Conservation (phyloP, 139 green algal genomes). For the Tetraselmis striata region DNA sequence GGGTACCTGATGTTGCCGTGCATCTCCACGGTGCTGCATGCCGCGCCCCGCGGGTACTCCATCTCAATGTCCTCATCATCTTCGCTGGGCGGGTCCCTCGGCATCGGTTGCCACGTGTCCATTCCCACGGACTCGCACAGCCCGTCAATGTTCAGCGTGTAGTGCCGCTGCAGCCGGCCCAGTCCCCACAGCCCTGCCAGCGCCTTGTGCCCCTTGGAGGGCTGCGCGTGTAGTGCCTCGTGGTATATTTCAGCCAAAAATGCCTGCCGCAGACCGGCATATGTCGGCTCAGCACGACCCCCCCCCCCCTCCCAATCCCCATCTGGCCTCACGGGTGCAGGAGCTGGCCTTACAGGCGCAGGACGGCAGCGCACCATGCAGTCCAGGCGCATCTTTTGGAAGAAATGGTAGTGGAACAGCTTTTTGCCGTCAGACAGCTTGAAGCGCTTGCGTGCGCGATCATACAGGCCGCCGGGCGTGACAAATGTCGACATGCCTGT, state of each 20-base stretch:
- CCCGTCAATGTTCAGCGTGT: conserved; percentile 92
- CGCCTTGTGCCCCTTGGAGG: conserved; percentile 43
- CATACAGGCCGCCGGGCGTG: conserved; percentile 78
- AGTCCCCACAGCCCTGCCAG: conserved; percentile 38
- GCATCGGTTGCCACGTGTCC: conserved; percentile 67
- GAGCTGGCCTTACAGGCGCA: no score
- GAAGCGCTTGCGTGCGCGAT: conserved; percentile 64
- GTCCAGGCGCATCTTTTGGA: conserved; percentile 32
- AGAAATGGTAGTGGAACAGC: conserved; percentile 85
- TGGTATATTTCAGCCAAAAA: conserved; percentile 82
- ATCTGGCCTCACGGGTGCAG: no score
- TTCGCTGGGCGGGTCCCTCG: background rate
- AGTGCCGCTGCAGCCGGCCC: conserved; percentile 71
- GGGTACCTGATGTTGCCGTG: conserved; percentile 76
- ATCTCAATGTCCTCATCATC: background rate
- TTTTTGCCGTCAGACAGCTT: conserved; percentile 73
- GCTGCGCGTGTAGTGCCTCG: conserved; percentile 49
- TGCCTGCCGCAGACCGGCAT: conserved; percentile 29
- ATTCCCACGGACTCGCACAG: conserved; percentile 66
- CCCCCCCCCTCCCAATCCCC: no score
- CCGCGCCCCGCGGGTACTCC: background rate
- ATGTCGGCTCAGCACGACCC: no score
- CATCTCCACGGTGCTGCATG: conserved; percentile 76
- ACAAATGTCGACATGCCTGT: conserved; percentile 88
- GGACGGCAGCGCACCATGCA: background rate